Base-by-base conservation (phyloP, 148 eudicot genomes). In the Dianthus caryophyllus region DNA sequence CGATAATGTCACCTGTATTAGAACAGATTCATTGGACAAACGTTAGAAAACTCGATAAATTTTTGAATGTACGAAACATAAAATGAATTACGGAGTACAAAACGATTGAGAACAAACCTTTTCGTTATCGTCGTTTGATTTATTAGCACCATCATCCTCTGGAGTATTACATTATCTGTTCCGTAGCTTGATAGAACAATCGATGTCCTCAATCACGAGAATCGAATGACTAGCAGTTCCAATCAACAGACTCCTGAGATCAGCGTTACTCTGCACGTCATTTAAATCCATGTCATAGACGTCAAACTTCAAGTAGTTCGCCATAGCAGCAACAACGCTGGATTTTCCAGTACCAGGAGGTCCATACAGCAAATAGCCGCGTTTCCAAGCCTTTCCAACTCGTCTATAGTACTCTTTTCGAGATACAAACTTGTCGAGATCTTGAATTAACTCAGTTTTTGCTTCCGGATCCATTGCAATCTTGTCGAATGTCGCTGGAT, bases 1-100 rank as follows among this genome's bases (percentile, higher is more conserved):
- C n/a, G 95, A 83, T 47, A 88, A 59, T 17, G 85, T 88, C 9
- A 85, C 76, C 95, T 88, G 73, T 63, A 21, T 14, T 6, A 24
- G 36, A 27, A 27, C 26, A 22, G 41, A 27, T 20, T 29, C 7
- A 0, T 24, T 15, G 26, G 26, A n/a, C n/a, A n/a, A n/a, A n/a
- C n/a, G n/a, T n/a, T n/a, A n/a, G n/a, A n/a, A n/a, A n/a, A n/a
- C n/a, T n/a, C n/a, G n/a, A n/a, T n/a, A n/a, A n/a, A n/a, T n/a
- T n/a, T n/a, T n/a, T n/a, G n/a, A n/a, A n/a, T n/a, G n/a, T n/a
- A n/a, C n/a, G n/a, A n/a, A n/a, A n/a, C n/a, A n/a, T n/a, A n/a
- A n/a, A n/a, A n/a, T n/a, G n/a, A n/a, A n/a, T n/a, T n/a, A n/a
- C n/a, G n/a, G n/a, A n/a, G n/a, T n/a, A n/a, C n/a, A n/a, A n/a